phyloP scores from a whole-genome alignment of 306 rosid genomes.

The Bauhinia variegata region DNA sequence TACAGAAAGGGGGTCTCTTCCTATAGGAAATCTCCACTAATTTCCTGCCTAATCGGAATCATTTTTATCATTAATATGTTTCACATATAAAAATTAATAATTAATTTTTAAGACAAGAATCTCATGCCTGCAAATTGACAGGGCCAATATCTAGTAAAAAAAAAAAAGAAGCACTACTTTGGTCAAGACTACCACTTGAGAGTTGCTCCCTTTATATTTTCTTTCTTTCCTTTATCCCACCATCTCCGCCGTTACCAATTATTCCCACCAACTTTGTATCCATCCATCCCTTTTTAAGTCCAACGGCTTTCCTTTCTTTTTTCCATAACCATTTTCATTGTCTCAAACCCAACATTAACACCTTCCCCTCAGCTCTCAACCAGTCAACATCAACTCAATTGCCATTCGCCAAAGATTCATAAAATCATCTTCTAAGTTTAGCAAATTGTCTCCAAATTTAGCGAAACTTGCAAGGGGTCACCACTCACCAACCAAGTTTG shows the following conservation, averaged over 20 bases:
- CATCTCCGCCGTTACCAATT: constrained; percentile 54
- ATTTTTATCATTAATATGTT: too few species aligned
- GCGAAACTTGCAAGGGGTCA: constrained; percentile 12
- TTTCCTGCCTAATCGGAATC: too few species aligned
- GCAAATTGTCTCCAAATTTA: constrained; percentile 15
- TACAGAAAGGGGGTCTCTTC: too few species aligned
- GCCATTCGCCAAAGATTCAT: background rate
- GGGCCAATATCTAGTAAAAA: too few species aligned
- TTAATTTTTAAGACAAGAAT: too few species aligned
- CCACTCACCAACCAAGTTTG: constrained; percentile 1
- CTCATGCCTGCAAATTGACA: too few species aligned
- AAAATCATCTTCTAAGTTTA: constrained; percentile 1
- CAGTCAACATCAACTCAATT: background rate
- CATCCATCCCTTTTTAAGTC: constrained; percentile 1
- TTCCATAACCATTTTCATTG: constrained; percentile 32
- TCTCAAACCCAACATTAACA: constrained; percentile 31
- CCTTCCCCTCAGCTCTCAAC: background rate
- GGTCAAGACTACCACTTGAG: too few species aligned
- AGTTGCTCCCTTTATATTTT: too few species aligned
- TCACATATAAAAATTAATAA: too few species aligned
- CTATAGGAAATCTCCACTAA: too few species aligned
- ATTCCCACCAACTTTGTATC: constrained; percentile 40
- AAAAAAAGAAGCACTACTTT: too few species aligned
- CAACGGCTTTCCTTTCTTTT: constrained; percentile 44
- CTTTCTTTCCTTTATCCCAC: constrained; percentile 2